Evolutionary conservation across 2,329 filamentous ascomycete species (phyloP), one percentile per base, ranked within the genome.

Genomic region (Xenosphaeropsis pyriputrescens): DNA sequence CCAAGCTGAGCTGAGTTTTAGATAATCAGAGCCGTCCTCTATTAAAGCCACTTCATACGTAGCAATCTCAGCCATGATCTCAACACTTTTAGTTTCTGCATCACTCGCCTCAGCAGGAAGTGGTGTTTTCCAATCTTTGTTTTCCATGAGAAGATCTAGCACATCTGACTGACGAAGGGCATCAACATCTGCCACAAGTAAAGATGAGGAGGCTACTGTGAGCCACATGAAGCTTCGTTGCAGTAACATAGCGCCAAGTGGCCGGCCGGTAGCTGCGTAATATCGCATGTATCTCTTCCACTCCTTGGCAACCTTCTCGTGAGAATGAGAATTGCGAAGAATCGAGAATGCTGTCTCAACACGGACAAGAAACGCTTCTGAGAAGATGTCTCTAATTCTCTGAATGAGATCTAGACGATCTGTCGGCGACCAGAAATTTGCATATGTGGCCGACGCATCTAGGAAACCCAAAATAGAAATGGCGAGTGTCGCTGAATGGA

Each of bases 401-500:
- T 81, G 72, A 13, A 95, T 72, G 34, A 96, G 60, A 3, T 70
- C 67, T 18, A 93, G 60, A 38, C 86, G 75, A 46, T 91, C 82
- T 3, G 74, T 70, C 1, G 79, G 65, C 41, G 65, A 75, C 85
- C 88, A 98, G 49, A 95, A 89, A 43, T 79, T 72, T 8, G 79
- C 74, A 53, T 88, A 75, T 5, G 76, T 74, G 3, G 86, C 77
- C 4, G 81, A 79, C 16, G 86, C 88, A 52, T 89, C 76, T 37
- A 98, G 61, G 53, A 98, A 95, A 0, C 91, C 93, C 17, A 94
- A 61, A n/a, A 98, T 64, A 0, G 89, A 89, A 35, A 93, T 73
- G 6, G 82, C 75, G 45, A 94, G 73, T 14, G 81, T 85, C 37
- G 85, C 75, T 37, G 82, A 74, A 18, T 75, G 67, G 39, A 80